Base-by-base conservation (phyloP, 345 rosid species). In the Euphorbia pulcherrima region DNA sequence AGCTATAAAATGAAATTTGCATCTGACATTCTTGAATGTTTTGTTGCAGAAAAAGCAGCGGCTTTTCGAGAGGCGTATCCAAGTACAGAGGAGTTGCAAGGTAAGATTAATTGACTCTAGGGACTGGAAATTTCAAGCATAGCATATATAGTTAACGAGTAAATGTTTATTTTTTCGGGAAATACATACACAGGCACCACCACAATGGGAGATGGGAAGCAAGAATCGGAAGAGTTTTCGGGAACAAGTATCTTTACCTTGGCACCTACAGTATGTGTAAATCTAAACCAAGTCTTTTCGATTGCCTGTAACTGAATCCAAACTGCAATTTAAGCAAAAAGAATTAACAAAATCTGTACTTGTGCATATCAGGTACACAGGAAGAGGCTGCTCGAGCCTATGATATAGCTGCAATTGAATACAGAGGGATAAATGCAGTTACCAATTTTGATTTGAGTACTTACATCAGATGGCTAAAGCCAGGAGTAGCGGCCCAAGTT, bases 191-290 rank as follows among this genome's bases (percentile, higher is more conserved):
- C 85, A 85, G 90, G 82, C 89, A 85, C 73, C 92, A 85, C 62
- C 86, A 87, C 51, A 87, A 87, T 61, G 89, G 92, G 44, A 80
- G 87, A 79, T 87, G 92, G 92, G 92, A 87, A 75, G 92, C 89
- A 54, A 83, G 92, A 64, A 87, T 87, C 39, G 89, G 89, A 30
- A 78, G 92, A 78, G 88, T 83, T 54, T 87, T 87, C 5, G 89
- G 92, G 53, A 85, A 83, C 84, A 85, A 87, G 69, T 87, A 85
- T 70, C 86, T 85, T 40, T 87, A 87, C 67, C 88, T 87, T 47
- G 92, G 92, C 64, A 87, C 92, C 48, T 85, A 87, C 84, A 55
- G 92, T 87, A 73, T 80, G 86, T 74, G 13, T 6, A 44, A 24
- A 41, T 16, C 9, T 9, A 12, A 14, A 30, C 11, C 10, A 30